These are phyloP conservation scores for Neurospora sp. DNA, from an alignment of 495 filamentous ascomycete species.

Conservation along the genomic window DNA sequence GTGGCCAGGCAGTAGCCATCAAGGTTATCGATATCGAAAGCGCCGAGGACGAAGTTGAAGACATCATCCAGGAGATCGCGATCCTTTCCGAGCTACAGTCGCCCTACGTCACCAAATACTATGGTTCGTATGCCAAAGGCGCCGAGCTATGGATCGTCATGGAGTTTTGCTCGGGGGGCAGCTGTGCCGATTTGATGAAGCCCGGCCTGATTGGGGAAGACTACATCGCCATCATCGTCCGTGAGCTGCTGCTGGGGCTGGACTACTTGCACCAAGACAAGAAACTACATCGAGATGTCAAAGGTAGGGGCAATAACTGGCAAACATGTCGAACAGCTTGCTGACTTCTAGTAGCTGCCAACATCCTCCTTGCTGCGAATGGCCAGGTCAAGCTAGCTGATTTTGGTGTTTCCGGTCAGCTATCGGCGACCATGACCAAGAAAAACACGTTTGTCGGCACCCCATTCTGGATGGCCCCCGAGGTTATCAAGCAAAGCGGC, in stretches of 20 bases:
- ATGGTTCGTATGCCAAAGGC: conserved; percentile 90
- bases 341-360: conserved; percentile 53
- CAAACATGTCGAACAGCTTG: neutral
- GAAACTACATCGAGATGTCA: conserved; percentile 95
- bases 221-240: conserved; percentile 88
- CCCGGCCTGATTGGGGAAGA: conserved; percentile 85
- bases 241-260: conserved; percentile 79
- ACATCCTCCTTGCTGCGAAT: conserved; percentile 74
- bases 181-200: conserved; percentile 84
- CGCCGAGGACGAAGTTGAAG: conserved; percentile 96
- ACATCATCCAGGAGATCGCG: conserved; percentile 97
- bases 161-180: conserved; percentile 91
- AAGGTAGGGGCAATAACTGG: conserved; percentile 47
- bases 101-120: conserved; percentile 91
- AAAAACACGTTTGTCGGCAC: conserved; percentile 99
- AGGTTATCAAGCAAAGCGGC: conserved; percentile 96
- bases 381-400: conserved; percentile 96
- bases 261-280: conserved; percentile 92
- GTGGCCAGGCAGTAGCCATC: conserved; percentile 80
- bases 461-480: conserved; percentile 99
- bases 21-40: conserved; percentile 98
- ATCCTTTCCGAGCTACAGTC: conserved; percentile 92
- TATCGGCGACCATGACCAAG: conserved; percentile 99
- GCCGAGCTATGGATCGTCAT: conserved; percentile 97
- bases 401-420: conserved; percentile 92